Evolutionary conservation across 768 basidiomycete species (phyloP), one percentile per base, ranked within the genome.

Genomic region (Lentinus tigrinus): DNA sequence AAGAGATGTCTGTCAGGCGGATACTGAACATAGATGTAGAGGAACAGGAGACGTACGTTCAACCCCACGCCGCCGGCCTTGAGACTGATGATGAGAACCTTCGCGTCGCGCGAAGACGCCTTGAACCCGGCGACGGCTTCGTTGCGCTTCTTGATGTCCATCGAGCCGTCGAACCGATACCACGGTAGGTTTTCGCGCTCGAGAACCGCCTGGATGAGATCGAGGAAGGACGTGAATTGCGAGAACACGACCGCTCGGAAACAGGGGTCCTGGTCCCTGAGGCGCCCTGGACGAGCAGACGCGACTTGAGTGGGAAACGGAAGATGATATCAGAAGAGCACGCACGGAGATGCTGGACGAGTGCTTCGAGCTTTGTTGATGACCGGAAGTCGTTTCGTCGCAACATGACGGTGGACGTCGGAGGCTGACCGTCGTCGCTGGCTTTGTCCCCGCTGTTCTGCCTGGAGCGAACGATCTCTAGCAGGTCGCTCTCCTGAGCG

Each of bases 1-100:
- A 11, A 6, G 31, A 31, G 31, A 7, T 31, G 7, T 11, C 19
- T 11, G 17, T 14, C 7, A 37, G 19, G 48, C 50, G 56, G 21
- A 47, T 52, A 60, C 38, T 63, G 37, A 34, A 31, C 44, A 19
- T n/a, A 14, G 19, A 24, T 16, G 55, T n/a, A 23, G 36, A 7
- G 24, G 23, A 4, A 40, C 56, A 21, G 54, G 31, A 13, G 19
- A 70, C 83, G 65, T 67, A 93, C 85, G 69, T 95, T 95, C 55
- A 96, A 69, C 0, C 95, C 95, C 23, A 95, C 93, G 24, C 95
- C 95, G 26, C 95, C 95, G 4, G 95, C 95, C 70, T 92, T 94
- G 70, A 94, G 71, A 67, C 89, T 91, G 46, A 93, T 75, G 44
- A 92, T 81, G 24, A 93, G 69, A 10, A 95, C 78, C 69, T 93